Conservation (phyloP, 768 basidiomycete genomes). For the Hygrophorus pudorinus region DNA sequence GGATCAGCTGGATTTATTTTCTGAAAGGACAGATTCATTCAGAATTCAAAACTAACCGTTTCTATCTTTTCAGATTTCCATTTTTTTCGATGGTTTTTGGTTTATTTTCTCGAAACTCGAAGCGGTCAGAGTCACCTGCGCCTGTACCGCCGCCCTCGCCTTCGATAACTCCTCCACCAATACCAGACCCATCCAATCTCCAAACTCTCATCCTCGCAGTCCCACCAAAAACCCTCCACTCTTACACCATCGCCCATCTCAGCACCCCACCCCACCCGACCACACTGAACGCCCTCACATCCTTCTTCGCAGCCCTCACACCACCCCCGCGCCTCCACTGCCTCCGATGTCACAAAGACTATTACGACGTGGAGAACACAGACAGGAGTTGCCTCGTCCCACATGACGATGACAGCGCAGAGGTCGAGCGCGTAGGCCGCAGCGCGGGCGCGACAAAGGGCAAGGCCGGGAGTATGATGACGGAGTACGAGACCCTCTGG, state of each 20-base stretch:
- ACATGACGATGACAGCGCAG: constrained; percentile 75
- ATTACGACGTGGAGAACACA: constrained; percentile 64
- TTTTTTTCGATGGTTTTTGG: constrained; percentile 15
- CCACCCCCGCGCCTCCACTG: constrained; percentile 69
- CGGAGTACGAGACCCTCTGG: constrained; percentile 48
- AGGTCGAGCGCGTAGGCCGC: constrained; percentile 49
- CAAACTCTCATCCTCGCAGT: constrained; percentile 45
- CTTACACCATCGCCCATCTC: constrained; percentile 49
- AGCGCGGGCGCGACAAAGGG: constrained; percentile 9
- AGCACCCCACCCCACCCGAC: constrained; percentile 30
- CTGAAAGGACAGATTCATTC: background rate
- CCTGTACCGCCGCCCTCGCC: constrained; percentile 29
- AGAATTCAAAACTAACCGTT: background rate
- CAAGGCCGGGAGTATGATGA: constrained; percentile 12
- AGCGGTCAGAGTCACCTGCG: constrained; percentile 20
- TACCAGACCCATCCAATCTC: constrained; percentile 32
- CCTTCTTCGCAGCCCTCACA: constrained; percentile 51
- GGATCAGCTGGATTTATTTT: too few species aligned
- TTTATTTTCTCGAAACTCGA: constrained; percentile 17
- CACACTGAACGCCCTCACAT: constrained; percentile 36
- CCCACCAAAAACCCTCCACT: constrained; percentile 57
- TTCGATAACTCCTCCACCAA: constrained; percentile 19
- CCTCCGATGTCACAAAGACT: constrained; percentile 62
- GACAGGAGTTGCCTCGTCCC: constrained; percentile 59
- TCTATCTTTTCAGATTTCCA: background rate